Percentiles rank a stretch among this genome's conserved stretches.
Evolutionary conservation across 805 yeast genomes (phyloP).

Genomic region (Barnettozyma sp.): DNA sequence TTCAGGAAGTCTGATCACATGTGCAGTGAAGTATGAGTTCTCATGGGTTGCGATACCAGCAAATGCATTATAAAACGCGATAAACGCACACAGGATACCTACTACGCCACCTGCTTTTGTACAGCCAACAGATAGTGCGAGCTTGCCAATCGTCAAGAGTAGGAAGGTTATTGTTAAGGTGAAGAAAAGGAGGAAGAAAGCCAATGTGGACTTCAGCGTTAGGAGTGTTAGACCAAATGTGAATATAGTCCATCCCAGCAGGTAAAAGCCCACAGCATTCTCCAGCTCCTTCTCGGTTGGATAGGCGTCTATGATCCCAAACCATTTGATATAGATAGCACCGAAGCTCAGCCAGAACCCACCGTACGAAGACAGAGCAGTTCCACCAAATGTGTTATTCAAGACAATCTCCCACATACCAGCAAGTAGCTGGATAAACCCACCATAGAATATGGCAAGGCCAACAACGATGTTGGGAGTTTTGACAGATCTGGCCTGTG

Average conservation of each 20-base stretch:
- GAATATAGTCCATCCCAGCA: slow-evolving; percentile 50
- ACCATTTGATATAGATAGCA: slow-evolving; percentile 47
- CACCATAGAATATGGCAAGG: slow-evolving; percentile 57
- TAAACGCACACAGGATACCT: slow-evolving; percentile 54
- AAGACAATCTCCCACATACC: slow-evolving; percentile 65
- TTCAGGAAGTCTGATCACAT: slow-evolving; percentile 32
- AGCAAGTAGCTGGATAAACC: slow-evolving; percentile 50
- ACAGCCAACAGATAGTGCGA: slow-evolving; percentile 32
- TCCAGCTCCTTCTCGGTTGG: slow-evolving; percentile 33
- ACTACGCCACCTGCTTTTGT: slow-evolving; percentile 54
- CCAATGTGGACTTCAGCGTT: slow-evolving; percentile 43
- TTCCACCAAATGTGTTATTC: slow-evolving; percentile 61
- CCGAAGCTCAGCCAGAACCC: slow-evolving; percentile 64
- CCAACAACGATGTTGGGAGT: slow-evolving; percentile 54
- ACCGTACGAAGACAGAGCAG: slow-evolving; percentile 34
- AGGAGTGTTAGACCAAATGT: slow-evolving; percentile 39
- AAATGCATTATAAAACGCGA: slow-evolving; percentile 66
- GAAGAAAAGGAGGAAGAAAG: slow-evolving; percentile 41
- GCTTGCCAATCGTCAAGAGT: slow-evolving; percentile 38
- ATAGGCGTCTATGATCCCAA: slow-evolving; percentile 42
- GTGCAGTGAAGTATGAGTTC: slow-evolving; percentile 48
- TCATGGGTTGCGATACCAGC: slow-evolving; percentile 62
- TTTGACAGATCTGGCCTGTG: slow-evolving; percentile 49
- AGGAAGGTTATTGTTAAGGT: slow-evolving; percentile 42
- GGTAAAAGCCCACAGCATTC: slow-evolving; percentile 45